A percentile compares a stretch with the other conserved stretches of the same genome.
These are phyloP conservation scores for Rhododendron ferrugineum DNA, from an alignment of 148 eudicot species.

Conservation along the genomic window DNA sequence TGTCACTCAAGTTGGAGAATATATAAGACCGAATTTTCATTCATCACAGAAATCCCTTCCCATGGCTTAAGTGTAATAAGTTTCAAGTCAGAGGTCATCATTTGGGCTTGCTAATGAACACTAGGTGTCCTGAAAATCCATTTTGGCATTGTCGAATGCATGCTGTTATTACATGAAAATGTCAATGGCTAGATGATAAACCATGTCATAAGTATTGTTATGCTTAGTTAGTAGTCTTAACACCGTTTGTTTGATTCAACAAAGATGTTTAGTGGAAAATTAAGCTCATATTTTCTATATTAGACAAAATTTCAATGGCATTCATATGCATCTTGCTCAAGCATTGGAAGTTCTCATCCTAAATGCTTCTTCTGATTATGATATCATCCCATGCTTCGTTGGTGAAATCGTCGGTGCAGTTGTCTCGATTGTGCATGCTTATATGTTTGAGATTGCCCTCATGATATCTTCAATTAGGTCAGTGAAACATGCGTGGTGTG, in stretches of 20 bases:
- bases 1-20: background rate
- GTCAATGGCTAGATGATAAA: background rate
- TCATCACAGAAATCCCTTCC: background rate
- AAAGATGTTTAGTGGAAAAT: background rate
- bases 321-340: background rate
- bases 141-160: background rate
- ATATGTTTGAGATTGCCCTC: background rate
- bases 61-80: background rate
- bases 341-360: background rate
- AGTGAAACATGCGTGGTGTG: background rate
- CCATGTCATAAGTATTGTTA: background rate
- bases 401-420: background rate
- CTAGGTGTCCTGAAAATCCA: background rate
- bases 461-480: background rate
- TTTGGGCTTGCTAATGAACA: slow-evolving; percentile 6
- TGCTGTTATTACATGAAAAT: background rate
- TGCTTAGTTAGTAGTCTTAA: background rate
- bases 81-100: background rate
- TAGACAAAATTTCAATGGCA: background rate
- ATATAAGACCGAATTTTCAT: background rate
- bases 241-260: background rate
- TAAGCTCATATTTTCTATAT: background rate
- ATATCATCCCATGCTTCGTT: background rate
- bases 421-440: background rate
- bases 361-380: background rate